These are phyloP conservation scores for Piper betle DNA, from an alignment of 164 flowering plant genomes.

Conservation along the genomic window DNA sequence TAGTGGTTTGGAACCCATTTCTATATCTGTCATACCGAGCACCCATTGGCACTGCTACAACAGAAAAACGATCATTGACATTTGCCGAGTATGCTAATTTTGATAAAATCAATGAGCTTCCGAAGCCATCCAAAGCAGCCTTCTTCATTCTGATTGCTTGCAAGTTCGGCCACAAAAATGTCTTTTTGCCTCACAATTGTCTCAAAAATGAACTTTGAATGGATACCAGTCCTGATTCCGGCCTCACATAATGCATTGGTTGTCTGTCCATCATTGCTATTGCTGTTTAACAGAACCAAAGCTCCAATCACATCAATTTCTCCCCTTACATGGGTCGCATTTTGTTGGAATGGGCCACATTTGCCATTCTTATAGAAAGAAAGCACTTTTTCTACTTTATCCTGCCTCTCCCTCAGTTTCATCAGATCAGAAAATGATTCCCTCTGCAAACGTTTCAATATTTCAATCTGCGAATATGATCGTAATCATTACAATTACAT, in stretches of 20 bases:
- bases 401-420: conserved; percentile 93
- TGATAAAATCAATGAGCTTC: conserved; percentile 48
- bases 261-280: conserved; percentile 31
- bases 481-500: conserved; percentile 3
- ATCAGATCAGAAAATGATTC: conserved; percentile 89
- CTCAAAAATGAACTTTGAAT: conserved; percentile 56
- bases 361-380: conserved; percentile 38
- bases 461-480: conserved; percentile 65
- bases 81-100: conserved; percentile 57
- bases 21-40: conserved; percentile 70
- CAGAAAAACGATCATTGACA: conserved; percentile 54
- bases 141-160: conserved; percentile 26
- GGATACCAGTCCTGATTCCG: conserved; percentile 51
- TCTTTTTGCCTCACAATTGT: conserved; percentile 48
- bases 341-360: conserved; percentile 55
- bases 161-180: conserved; percentile 49
- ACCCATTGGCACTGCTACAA: conserved; percentile 53
- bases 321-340: conserved; percentile 52
- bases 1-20: conserved; percentile 15
- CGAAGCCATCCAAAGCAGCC: conserved; percentile 16
- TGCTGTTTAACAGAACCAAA: conserved; percentile 30
- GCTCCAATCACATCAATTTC: conserved; percentile 57
- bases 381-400: conserved; percentile 62
- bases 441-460: conserved; percentile 82
- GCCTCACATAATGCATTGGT: conserved; percentile 30